Evolutionary conservation across 192 early-diverging fungal genomes (phyloP), one percentile per base, ranked within the genome.

Genomic region (Haplosporangium gracile): DNA sequence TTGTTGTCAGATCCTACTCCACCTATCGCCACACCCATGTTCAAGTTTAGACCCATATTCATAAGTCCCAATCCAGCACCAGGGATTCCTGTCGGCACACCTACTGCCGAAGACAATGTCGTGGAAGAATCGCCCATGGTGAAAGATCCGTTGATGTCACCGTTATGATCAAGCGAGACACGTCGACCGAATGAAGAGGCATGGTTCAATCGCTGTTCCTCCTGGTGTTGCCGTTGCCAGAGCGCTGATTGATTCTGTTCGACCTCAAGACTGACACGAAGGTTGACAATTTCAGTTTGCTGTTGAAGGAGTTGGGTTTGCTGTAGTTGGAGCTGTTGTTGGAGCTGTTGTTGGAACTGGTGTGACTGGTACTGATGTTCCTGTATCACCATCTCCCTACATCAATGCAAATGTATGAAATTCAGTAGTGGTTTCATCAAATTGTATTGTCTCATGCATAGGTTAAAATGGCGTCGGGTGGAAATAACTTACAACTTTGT

Each of bases 231-330:
- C 53, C 79, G 82, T 22, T 86, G 84, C 45, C 80, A 68, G 4
- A 86, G 34, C 13, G 47, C 6, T 1, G 84, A 45, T 39, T 86
- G 84, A n/a, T 57, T 77, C 39, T 86, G 84, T 20, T 86, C 84
- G 4, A 86, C 79, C n/a, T 86, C 84, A 18, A 86, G 32, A 24
- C 65, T 38, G 2, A 76, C 84, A 1, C 84, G 74, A 36, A 81
- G 40, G 22, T 77, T 86, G 49, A 80, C 79, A 47, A 86, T 86
- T 32, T 86, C 84, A 24, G 84, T 86, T 24, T 86, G 84, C 42
- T 86, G 84, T 34, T 86, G 84, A 22, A 78, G 29, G 7, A 81
- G 75, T 34, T 86, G 84, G 2, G 84, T 77, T 16, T 86, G 84
- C 20, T 81, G 84, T 24, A 86, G 20, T 40, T 86, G 84, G 10